Conservation (phyloP, 768 basidiomycete genomes). For the Sistotremastrum niveocremeum region DNA sequence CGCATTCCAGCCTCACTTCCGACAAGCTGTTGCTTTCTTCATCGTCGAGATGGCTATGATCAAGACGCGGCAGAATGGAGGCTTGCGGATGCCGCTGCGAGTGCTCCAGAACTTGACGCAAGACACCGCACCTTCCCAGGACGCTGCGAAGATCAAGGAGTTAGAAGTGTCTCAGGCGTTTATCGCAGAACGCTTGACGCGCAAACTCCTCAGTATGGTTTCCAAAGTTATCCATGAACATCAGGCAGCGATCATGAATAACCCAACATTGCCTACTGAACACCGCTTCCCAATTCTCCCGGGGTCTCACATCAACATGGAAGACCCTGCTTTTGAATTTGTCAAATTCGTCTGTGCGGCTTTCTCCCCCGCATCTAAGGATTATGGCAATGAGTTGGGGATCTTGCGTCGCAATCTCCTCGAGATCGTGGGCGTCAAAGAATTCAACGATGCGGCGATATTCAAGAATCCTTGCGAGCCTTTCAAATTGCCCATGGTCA, state of each 20-base stretch:
- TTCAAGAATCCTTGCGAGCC: slow-evolving; percentile 92
- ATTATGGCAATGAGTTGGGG: slow-evolving; percentile 78
- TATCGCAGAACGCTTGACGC: slow-evolving; percentile 66
- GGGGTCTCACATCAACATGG: slow-evolving; percentile 67
- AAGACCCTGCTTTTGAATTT: slow-evolving; percentile 77
- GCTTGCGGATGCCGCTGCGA: slow-evolving; percentile 56
- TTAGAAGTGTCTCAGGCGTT: slow-evolving; percentile 57
- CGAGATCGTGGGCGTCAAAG: slow-evolving; percentile 73
- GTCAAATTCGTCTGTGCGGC: slow-evolving; percentile 79
- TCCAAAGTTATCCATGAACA: slow-evolving; percentile 42
- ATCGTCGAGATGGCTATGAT: slow-evolving; percentile 74
- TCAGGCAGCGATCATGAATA: slow-evolving; percentile 43
- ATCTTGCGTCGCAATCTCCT: slow-evolving; percentile 80
- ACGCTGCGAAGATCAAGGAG: slow-evolving; percentile 58
- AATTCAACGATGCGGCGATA: slow-evolving; percentile 72
- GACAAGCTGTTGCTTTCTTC: slow-evolving; percentile 60
- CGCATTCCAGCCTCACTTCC: slow-evolving; percentile 68
- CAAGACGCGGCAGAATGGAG: slow-evolving; percentile 46
- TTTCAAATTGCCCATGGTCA: slow-evolving; percentile 71
- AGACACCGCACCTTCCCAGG: slow-evolving; percentile 44
- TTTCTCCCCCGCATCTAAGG: slow-evolving; percentile 53
- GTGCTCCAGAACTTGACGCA: slow-evolving; percentile 51
- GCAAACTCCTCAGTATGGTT: slow-evolving; percentile 62
- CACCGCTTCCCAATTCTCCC: slow-evolving; percentile 80
- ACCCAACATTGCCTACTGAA: slow-evolving; percentile 36